phyloP scores from a whole-genome alignment of 2,329 filamentous ascomycete genomes.

The Alternaria incomplexa region DNA sequence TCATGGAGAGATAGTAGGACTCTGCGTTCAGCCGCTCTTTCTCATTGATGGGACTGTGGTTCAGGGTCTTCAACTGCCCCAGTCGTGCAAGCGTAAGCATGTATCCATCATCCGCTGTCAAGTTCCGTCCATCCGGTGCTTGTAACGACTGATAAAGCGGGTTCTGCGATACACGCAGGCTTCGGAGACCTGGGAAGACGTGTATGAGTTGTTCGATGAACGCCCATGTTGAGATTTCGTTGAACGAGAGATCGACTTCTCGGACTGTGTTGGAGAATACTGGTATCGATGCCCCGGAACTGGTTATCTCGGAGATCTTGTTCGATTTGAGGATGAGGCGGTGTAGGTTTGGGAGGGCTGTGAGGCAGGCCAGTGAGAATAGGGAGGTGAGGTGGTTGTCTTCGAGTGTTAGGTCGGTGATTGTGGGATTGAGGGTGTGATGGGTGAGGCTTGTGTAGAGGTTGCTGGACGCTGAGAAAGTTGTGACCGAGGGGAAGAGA shows the following conservation, averaged over 20 bases:
- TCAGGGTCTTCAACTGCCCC: conserved; percentile 69
- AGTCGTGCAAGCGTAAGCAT: conserved; percentile 87
- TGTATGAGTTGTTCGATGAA: conserved; percentile 73
- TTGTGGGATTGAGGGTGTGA: conserved; percentile 54
- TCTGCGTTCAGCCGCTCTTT: conserved; percentile 87
- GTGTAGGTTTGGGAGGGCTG: conserved; percentile 61
- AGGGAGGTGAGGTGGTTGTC: conserved; percentile 72
- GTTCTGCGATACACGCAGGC: conserved; percentile 83
- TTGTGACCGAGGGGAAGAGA: conserved; percentile 63
- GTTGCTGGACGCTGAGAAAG: conserved; percentile 56
- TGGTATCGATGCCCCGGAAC: conserved; percentile 15
- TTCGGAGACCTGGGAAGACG: conserved; percentile 74
- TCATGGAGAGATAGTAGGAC: conserved; percentile 88
- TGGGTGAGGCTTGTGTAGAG: conserved; percentile 41
- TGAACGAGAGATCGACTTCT: conserved; percentile 55
- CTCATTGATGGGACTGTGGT: conserved; percentile 71
- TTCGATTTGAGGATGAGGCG: conserved; percentile 75
- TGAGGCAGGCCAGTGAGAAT: conserved; percentile 64
- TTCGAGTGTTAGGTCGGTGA: conserved; percentile 72
- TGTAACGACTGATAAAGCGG: conserved; percentile 73
- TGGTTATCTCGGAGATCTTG: conserved; percentile 60
- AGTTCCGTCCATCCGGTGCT: conserved; percentile 47
- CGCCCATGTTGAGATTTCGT: conserved; percentile 64
- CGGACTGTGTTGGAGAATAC: conserved; percentile 41
- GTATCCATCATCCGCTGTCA: conserved; percentile 77